Evolutionary conservation across 805 yeast species (phyloP), one percentile per base, ranked within the genome.

Genomic region (Priceomyces medius): DNA sequence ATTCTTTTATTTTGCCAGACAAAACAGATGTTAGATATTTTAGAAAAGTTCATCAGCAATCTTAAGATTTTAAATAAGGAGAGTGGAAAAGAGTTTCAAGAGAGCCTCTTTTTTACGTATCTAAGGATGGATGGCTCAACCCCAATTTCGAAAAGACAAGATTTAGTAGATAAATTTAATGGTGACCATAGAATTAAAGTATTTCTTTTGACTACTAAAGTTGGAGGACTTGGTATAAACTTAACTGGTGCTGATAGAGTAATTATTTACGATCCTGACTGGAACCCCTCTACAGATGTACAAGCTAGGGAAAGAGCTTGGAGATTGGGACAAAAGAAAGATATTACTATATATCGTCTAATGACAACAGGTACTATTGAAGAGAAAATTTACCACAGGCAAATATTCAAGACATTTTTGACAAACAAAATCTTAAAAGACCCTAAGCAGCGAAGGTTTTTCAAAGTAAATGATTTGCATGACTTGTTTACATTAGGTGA

Each of bases 281-380:
- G 99, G 99, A 91, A 91, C 56, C 99, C 99, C 0, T 88, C 97
- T 1, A 93, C 98, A 0, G 99, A 91, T 66, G 75, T 90, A 45
- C 99, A 91, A 63, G 99, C 99, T 0, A 73, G 98, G 45, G 99
- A 91, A 59, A 67, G 99, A 37, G 97, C 98, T 0, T 93, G 98
- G 98, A 73, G 99, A 49, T 72, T 91, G 47, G 99, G 99, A 1
- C 99, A 91, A 61, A 90, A 85, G 58, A 80, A 83, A 43, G 96
- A 90, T 51, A 97, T 91, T 7, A 80, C 89, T 5, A 90, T 91
- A 26, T 93, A 91, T 53, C 68, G 99, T 44, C 68, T 93, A 32
- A 88, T 93, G 87, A 86, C 89, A 33, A 88, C 97, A 2, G 97
- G 98, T 0, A 81, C 97, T 0, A 93, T 91, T 34, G 99, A 93